These are phyloP conservation scores for Crithidia fasciculata DNA, from an alignment of 208 protist genomes.

Conservation along the genomic window DNA sequence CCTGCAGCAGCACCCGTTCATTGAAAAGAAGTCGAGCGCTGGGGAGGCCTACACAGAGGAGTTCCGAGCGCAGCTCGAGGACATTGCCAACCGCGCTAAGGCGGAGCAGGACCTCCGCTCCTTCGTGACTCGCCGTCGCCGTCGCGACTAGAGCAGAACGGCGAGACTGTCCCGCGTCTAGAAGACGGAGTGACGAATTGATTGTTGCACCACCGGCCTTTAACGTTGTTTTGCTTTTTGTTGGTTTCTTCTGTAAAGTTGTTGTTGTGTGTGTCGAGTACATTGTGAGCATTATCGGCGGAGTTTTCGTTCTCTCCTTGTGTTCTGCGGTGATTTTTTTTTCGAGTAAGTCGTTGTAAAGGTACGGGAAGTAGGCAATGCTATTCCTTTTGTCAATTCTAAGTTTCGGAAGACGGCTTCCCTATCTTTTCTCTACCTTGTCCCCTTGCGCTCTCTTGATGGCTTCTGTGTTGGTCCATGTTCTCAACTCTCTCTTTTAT, in stretches of 20 bases:
- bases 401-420: no score
- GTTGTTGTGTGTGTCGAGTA: no score
- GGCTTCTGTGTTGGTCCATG: not conserved
- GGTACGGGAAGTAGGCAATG: no score
- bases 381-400: no score
- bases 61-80: conserved; percentile 67
- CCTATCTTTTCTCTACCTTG: not conserved
- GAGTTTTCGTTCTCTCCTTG: not conserved
- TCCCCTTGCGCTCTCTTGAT: not conserved
- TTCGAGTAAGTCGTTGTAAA: not conserved
- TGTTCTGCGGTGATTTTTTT: not conserved
- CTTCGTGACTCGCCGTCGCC: conserved; percentile 47
- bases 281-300: not conserved
- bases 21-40: conserved; percentile 62
- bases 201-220: no score
- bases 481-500: not conserved
- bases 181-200: not conserved
- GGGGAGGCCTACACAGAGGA: conserved; percentile 55
- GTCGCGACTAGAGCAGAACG: conserved; percentile 28
- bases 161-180: not conserved
- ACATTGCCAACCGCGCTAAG: conserved; percentile 65
- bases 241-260: no score
- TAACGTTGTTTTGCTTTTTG: no score
- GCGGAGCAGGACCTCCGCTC: conserved; percentile 78
- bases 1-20: conserved; percentile 63